Evolutionary conservation across 805 yeast genomes (phyloP), one percentile per base, ranked within the genome.

Genomic region (Metschnikowia orientalis): DNA sequence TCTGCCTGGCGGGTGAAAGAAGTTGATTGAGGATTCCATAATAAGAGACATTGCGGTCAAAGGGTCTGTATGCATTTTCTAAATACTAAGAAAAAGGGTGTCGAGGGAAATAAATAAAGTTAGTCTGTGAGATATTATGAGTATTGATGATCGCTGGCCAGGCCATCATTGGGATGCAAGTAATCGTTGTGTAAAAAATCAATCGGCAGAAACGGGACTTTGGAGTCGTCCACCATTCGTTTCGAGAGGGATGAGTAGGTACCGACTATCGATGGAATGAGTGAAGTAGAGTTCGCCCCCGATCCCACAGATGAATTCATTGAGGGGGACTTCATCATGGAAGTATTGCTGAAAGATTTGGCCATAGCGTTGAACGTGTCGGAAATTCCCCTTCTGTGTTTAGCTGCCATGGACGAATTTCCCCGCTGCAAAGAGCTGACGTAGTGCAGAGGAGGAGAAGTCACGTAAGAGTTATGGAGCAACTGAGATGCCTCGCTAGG

Each of bases 1-100:
- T 64, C 76, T 32, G 74, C 86, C 8, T 89, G 97, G 97, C 75
- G 94, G 57, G 76, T 77, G 9, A 52, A 22, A 13, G 20, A 12
- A 10, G n/a, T n/a, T n/a, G n/a, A n/a, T n/a, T n/a, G n/a, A n/a
- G 21, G 8, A 29, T 6, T 12, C 11, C 28, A 6, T 10, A 15
- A 5, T 24, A 8, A 14, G 4, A 19, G 15, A 15, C 10, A 6
- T 10, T n/a, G n/a, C 20, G 15, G 18, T 11, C 6, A 7, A 28
- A 9, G 14, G 13, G 16, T 21, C 8, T 21, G 17, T 29, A 13
- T 16, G 5, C 12, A 15, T 4, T 15, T 2, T 6, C 13, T n/a
- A 22, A 8, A 28, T 15, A 14, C 26, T 30, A 17, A 21, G 11
- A 20, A n/a, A 24, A 26, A 26, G 14, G 12, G 5, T 6, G 6